Percentiles rank a stretch among this genome's conserved stretches.
Evolutionary conservation across 176 grass and related monocot genomes (phyloP).

Genomic region (Elymus sibiricus): DNA sequence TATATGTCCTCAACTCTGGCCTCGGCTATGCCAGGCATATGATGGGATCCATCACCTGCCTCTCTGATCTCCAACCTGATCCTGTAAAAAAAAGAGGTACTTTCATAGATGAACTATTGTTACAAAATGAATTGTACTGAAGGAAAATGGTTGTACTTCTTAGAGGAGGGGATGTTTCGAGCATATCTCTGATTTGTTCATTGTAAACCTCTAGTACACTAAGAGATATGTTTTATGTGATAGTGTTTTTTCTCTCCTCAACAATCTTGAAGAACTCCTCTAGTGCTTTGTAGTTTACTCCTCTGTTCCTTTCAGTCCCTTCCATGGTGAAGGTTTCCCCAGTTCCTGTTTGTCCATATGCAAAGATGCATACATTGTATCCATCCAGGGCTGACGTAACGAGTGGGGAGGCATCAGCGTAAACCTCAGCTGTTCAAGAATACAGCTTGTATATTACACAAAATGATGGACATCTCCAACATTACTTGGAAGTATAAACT

Average conservation of each 20-base stretch:
- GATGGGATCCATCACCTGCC: constrained; percentile 67
- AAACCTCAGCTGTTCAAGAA: constrained; percentile 75
- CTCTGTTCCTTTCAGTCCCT: constrained; percentile 71
- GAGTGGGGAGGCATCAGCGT: constrained; percentile 84
- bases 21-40: constrained; percentile 83
- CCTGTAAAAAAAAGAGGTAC: constrained; percentile 35
- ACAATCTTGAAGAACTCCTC: constrained; percentile 85
- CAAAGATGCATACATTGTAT: constrained; percentile 98
- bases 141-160: constrained; percentile 49
- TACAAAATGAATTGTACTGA: background rate
- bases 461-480: background rate
- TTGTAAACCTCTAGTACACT: constrained; percentile 96
- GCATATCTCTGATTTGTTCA: constrained; percentile 86
- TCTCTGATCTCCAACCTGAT: constrained; percentile 84
- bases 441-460: constrained; percentile 32
- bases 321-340: constrained; percentile 99
- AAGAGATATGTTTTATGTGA: constrained; percentile 66
- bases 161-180: constrained; percentile 62
- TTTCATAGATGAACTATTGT: constrained; percentile 51
- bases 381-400: constrained; percentile 93
- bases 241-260: constrained; percentile 82
- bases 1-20: constrained; percentile 67
- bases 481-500: background rate
- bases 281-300: constrained; percentile 90
- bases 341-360: constrained; percentile 92